Evolutionary conservation across 805 yeast genomes (phyloP).

Genomic region (Teunomyces aglyptinius): DNA sequence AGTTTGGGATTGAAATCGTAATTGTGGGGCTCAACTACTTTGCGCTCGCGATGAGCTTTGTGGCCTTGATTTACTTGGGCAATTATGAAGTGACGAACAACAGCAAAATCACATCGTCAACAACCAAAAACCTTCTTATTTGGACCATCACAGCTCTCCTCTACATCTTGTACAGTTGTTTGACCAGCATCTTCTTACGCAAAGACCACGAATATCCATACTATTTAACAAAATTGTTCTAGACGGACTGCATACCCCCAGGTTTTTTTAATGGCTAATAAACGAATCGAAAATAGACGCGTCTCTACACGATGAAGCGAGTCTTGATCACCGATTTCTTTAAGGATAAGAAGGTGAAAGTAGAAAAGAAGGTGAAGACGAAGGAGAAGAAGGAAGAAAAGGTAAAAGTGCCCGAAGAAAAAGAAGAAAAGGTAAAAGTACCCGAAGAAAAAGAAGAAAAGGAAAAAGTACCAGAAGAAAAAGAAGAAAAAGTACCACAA

Average conservation of each 20-base stretch:
- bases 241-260: slow-evolving; percentile 2
- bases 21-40: slow-evolving; percentile 52
- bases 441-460: background rate
- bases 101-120: slow-evolving; percentile 19
- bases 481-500: background rate
- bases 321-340: slow-evolving; percentile 21
- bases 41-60: slow-evolving; percentile 40
- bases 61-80: slow-evolving; percentile 41
- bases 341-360: slow-evolving; percentile 5
- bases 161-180: slow-evolving; percentile 41
- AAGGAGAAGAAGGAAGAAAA: background rate
- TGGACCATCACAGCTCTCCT: slow-evolving; percentile 21
- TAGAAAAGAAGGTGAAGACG: background rate
- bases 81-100: slow-evolving; percentile 21
- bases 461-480: no score
- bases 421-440: background rate
- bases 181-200: slow-evolving; percentile 42
- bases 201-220: slow-evolving; percentile 54
- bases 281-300: background rate
- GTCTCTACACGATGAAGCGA: background rate
- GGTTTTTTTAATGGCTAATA: no score
- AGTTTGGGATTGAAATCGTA: slow-evolving; percentile 67
- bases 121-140: slow-evolving; percentile 15
- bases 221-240: slow-evolving; percentile 29
- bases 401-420: background rate